These are phyloP conservation scores for Citrus sinensis DNA, from an alignment of 345 rosid genomes.

Conservation along the genomic window DVS_A1.0 CM039167.1:15290001-15290500, in stretches of 20 bases:
- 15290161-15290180: background rate
- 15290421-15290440: too few species aligned
- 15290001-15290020: background rate
- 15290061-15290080: background rate
- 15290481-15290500: background rate
- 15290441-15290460: too few species aligned
- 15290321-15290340: too few species aligned
- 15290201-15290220: background rate
- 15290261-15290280: too few species aligned
- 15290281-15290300: accelerated
- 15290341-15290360: too few species aligned
- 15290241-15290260: background rate
- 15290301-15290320: too few species aligned
- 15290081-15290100: background rate
- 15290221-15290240: background rate
- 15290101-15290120: background rate
- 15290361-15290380: too few species aligned
- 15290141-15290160: background rate
- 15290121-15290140: background rate
- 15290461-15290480: too few species aligned
- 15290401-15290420: too few species aligned
- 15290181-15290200: background rate
- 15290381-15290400: too few species aligned
- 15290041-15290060: background rate
- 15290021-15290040: background rate